phyloP scores from a whole-genome alignment of 1,284 basidiomycete species.

The Trichosporon ovoides region DNA sequence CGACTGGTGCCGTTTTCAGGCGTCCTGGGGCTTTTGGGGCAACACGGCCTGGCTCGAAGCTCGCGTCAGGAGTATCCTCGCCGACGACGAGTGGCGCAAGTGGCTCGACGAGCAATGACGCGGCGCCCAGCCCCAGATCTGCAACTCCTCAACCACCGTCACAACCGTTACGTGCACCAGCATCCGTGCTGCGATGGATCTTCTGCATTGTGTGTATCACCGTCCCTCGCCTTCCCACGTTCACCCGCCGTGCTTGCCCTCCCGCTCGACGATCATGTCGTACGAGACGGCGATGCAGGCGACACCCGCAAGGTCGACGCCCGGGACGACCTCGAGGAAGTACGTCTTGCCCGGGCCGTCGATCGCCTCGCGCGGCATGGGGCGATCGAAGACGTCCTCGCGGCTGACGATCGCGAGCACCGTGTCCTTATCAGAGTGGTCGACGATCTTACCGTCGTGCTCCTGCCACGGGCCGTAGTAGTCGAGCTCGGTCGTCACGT shows the following conservation, averaged over 20 bases:
- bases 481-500: not conserved
- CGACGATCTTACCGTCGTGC: slow-evolving; percentile 2
- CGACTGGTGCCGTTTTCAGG: slow-evolving; percentile 24
- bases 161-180: not conserved
- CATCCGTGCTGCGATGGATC: not conserved
- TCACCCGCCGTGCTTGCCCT: too few relatives aligned
- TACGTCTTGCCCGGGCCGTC: not conserved
- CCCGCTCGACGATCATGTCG: slow-evolving; percentile 1
- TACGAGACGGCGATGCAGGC: not conserved
- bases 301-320: not conserved
- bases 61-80: slow-evolving; percentile 13
- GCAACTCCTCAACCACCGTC: not conserved
- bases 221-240: not conserved
- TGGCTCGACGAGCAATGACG: slow-evolving; percentile 11
- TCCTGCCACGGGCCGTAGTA: slow-evolving; percentile 3
- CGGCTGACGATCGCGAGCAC: not conserved
- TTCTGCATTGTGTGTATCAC: not conserved
- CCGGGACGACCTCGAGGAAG: not conserved
- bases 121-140: not conserved
- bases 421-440: not conserved
- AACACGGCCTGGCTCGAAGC: slow-evolving; percentile 19
- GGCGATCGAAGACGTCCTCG: not conserved
- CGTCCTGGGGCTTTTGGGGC: slow-evolving; percentile 21
- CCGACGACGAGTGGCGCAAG: slow-evolving; percentile 12
- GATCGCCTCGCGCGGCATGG: not conserved